Conservation (phyloP, 2,329 filamentous ascomycete species). For the Aspergillus sp. region DNA sequence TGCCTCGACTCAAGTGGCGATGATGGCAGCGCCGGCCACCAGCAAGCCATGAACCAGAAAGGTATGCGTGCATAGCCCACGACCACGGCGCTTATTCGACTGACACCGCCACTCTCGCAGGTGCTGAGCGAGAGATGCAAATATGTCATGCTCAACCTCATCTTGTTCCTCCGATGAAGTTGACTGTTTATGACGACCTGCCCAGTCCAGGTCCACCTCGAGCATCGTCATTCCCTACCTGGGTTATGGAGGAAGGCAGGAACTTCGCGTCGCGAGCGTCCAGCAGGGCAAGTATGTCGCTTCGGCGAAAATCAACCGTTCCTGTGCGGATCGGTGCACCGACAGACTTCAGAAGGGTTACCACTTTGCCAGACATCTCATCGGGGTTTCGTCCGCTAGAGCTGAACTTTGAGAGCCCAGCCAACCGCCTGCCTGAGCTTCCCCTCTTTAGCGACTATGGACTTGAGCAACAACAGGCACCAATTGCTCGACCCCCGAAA, state of each 20-base stretch:
- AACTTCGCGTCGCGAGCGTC: constrained; percentile 45
- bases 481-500: constrained; percentile 36
- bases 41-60: constrained; percentile 28
- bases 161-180: constrained; percentile 52
- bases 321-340: constrained; percentile 48
- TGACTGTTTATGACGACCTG: constrained; percentile 47
- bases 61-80: constrained; percentile 18
- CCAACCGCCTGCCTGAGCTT: constrained; percentile 50
- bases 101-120: constrained; percentile 29
- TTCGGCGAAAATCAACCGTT: constrained; percentile 38
- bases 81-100: constrained; percentile 3
- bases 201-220: constrained; percentile 38
- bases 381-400: constrained; percentile 48
- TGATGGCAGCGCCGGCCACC: constrained; percentile 30
- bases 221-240: constrained; percentile 44
- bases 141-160: constrained; percentile 52
- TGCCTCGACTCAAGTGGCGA: constrained; percentile 33
- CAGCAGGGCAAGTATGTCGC: constrained; percentile 46
- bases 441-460: constrained; percentile 48
- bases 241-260: constrained; percentile 46
- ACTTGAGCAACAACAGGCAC: constrained; percentile 32
- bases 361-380: constrained; percentile 25
- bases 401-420: constrained; percentile 52
- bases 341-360: constrained; percentile 46
- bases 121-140: constrained; percentile 48